These are phyloP conservation scores for Pelargonium australe DNA, from an alignment of 441 rosid genomes.

Conservation along the genomic window DNA sequence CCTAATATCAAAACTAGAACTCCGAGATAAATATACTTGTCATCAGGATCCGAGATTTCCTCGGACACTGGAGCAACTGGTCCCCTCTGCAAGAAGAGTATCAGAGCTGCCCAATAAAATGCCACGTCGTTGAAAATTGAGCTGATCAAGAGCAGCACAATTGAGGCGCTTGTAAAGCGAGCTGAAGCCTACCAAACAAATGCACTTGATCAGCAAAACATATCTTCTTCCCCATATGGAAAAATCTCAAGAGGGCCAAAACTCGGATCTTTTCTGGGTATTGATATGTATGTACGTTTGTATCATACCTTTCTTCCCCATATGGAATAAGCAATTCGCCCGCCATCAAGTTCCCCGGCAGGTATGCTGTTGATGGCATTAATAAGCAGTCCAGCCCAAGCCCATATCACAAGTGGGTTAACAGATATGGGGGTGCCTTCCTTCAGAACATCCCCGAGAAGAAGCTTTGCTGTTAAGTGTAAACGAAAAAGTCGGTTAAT, in stretches of 20 bases:
- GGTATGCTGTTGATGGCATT: constrained; percentile 94
- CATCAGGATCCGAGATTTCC: constrained; percentile 65
- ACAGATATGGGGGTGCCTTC: constrained; percentile 69
- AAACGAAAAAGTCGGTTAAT: constrained; percentile 13
- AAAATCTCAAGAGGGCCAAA: not conserved
- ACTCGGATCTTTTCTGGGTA: not conserved
- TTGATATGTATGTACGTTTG: not conserved
- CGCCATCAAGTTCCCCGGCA: constrained; percentile 90
- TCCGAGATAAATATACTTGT: constrained; percentile 53
- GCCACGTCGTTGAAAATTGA: constrained; percentile 76
- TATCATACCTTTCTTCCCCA: constrained; percentile 90
- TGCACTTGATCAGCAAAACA: constrained; percentile 14
- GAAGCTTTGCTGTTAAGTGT: constrained; percentile 50
- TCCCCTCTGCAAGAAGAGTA: constrained; percentile 79
- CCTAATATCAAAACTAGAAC: constrained; percentile 57
- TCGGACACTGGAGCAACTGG: constrained; percentile 77
- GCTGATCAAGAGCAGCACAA: constrained; percentile 63
- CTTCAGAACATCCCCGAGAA: constrained; percentile 63
- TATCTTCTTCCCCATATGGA: not conserved
- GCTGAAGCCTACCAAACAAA: constrained; percentile 49
- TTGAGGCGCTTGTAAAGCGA: constrained; percentile 55
- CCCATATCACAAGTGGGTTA: constrained; percentile 90
- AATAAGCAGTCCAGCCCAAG: constrained; percentile 93
- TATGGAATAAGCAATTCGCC: constrained; percentile 67
- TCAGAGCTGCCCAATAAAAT: constrained; percentile 81